These are phyloP conservation scores for Pleurostoma richardsiae DNA, from an alignment of 2,329 filamentous ascomycete genomes.

Conservation along the genomic window DNA sequence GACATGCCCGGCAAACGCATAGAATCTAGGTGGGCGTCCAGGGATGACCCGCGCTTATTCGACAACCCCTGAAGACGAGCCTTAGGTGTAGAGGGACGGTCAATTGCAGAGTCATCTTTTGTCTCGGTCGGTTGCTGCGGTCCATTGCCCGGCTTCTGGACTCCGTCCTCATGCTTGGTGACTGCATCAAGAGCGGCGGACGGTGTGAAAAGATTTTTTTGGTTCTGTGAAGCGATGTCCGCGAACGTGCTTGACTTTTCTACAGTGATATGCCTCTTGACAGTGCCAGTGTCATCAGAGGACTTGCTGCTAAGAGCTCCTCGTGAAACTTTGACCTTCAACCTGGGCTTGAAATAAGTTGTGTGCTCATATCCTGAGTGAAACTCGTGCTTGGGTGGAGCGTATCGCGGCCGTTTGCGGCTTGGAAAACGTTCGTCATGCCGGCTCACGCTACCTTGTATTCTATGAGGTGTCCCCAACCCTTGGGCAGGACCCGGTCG, in stretches of 20 bases:
- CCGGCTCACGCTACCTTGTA: too few relatives aligned
- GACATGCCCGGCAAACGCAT: slow-evolving; percentile 1
- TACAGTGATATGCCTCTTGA: slow-evolving; percentile 7
- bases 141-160: too few relatives aligned
- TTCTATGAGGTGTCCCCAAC: background rate
- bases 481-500: background rate
- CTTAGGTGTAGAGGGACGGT: too few relatives aligned
- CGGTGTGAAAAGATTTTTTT: slow-evolving; percentile 6
- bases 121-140: too few relatives aligned
- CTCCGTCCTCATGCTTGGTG: too few relatives aligned
- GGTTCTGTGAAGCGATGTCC: slow-evolving; percentile 3
- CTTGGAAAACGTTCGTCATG: too few relatives aligned
- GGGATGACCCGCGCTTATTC: slow-evolving; percentile 3
- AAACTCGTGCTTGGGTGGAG: too few relatives aligned
- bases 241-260: slow-evolving; percentile 7
- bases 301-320: background rate
- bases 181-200: background rate
- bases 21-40: slow-evolving; percentile 5
- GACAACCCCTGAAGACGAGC: too few relatives aligned
- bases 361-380: too few relatives aligned
- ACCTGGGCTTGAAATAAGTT: slow-evolving; percentile 4
- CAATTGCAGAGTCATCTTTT: too few relatives aligned
- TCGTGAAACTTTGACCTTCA: slow-evolving; percentile 8
- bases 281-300: slow-evolving; percentile 6
- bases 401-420: too few relatives aligned